Conservation (phyloP, 192 early-diverging fungal species). For the Entomortierella chlamydospora region DNA sequence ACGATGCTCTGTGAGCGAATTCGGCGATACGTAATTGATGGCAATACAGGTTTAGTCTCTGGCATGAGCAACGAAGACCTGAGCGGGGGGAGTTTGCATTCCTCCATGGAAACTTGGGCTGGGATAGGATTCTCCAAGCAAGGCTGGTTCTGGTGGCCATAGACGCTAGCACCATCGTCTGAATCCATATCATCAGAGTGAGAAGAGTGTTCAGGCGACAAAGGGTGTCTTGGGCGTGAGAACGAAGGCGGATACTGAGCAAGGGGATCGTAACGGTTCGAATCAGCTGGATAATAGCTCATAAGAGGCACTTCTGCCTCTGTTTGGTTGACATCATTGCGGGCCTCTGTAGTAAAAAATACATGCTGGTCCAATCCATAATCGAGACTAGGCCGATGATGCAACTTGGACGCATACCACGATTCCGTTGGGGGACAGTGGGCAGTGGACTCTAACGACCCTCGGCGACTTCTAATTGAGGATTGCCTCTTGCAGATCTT, state of each 20-base stretch:
- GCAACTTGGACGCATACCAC: constrained; percentile 46
- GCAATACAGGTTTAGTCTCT: constrained; percentile 27
- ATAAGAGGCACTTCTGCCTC: background rate
- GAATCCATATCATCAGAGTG: constrained; percentile 39
- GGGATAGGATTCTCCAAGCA: background rate
- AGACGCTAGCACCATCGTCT: constrained; percentile 16
- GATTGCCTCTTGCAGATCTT: constrained; percentile 18
- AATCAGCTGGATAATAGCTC: background rate
- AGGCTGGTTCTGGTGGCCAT: background rate
- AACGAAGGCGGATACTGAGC: background rate
- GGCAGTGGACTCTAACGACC: constrained; percentile 25
- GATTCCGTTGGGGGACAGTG: constrained; percentile 8
- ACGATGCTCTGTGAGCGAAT: constrained; percentile 38
- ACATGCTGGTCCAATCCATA: constrained; percentile 30
- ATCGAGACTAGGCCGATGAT: constrained; percentile 48
- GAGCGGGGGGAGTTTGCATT: constrained; percentile 38
- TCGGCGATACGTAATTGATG: constrained; percentile 13
- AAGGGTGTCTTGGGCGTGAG: constrained; percentile 25
- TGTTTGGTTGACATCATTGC: constrained; percentile 1
- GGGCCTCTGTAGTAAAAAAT: constrained; percentile 2
- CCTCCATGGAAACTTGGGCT: constrained; percentile 17
- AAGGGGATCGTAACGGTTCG: background rate
- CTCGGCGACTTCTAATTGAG: constrained; percentile 8
- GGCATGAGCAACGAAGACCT: constrained; percentile 16
- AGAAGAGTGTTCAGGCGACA: constrained; percentile 38